phyloP scores from a whole-genome alignment of 306 rosid genomes.

The Trichosanthes cucumerina region DNA sequence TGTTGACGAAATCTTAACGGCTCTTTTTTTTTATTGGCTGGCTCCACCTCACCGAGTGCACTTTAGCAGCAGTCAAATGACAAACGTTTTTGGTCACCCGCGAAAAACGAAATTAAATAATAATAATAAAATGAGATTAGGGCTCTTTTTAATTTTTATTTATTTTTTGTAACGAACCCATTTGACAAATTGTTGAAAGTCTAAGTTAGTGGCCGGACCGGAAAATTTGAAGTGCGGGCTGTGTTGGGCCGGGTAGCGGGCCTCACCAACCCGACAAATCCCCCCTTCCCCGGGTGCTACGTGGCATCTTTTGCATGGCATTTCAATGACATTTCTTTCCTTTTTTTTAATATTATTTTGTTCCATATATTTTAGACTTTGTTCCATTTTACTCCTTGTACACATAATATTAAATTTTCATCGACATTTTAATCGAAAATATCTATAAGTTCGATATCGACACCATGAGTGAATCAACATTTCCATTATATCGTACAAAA shows the following conservation, averaged over 20 bases:
- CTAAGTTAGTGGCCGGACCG: conserved; percentile 1
- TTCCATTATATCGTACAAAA: no score
- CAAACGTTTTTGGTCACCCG: conserved; percentile 6
- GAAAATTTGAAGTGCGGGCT: conserved; percentile 16
- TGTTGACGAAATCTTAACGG: conserved; percentile 32
- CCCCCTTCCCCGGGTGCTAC: conserved; percentile 36
- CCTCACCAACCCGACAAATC: conserved; percentile 34
- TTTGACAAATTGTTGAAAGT: not conserved
- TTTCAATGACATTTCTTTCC: conserved; percentile 14
- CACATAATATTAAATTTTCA: no score
- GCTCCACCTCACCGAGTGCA: conserved; percentile 23
- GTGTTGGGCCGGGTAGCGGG: conserved; percentile 20
- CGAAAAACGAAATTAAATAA: not conserved
- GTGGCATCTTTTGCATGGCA: conserved; percentile 20
- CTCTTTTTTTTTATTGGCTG: conserved; percentile 24
- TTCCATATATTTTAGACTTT: no score
- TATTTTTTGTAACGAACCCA: not conserved
- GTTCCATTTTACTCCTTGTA: no score
- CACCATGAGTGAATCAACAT: no score
- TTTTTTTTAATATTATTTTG: no score
- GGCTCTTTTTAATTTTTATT: not conserved
- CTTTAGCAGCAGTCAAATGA: conserved; percentile 15
- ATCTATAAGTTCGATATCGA: no score
- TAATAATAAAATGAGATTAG: not conserved
- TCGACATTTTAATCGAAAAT: no score